Base-by-base conservation (phyloP, 768 basidiomycete genomes). In the Tricholomella constricta region DNA sequence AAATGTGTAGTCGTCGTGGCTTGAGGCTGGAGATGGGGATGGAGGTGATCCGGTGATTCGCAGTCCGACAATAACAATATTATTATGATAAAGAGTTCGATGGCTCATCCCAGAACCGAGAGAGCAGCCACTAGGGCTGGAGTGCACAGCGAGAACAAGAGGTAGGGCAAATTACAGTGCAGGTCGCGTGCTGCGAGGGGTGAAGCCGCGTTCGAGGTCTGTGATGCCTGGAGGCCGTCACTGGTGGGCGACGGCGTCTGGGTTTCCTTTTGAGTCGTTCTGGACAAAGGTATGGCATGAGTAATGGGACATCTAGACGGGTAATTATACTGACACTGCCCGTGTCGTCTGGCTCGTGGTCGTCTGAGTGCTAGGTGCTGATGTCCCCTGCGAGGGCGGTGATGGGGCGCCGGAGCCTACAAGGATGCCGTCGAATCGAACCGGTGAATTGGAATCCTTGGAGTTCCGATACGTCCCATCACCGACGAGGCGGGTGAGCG, bases 391-490 rank as follows among this genome's bases (percentile, higher is more conserved):
- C 3, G 45, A 26, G 11, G 20, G 25, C 3, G 26, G 35, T 17
- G 23, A 27, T n/a, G 41, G 2, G 19, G 38, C 22, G 10, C 36
- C 6, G n/a, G 45, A 20, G 11, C 42, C 48, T 19, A 54, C 55
- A 12, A 69, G 38, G 40, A 69, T 69, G 27, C 58, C 68, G 1
- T 57, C 61, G 14, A 55, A 42, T 19, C 60, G 54, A 5, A 76
- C 75, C 11, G 71, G 56, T 1, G 72, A 72, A 11, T 46, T 44
- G 41, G 72, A 58, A 65, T 71, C 60, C 22, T 63, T 56, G 3
- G 80, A 68, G 60, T 84, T 83, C 63, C 78, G 79, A 52, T 83
- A 85, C 14, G 69, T 64, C 35, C 74, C 69, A 22, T 68, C 63
- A 15, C 64, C 73, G 15, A 76, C 64, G 51, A 79, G 57, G 34